phyloP scores from a whole-genome alignment of 139 green algal genomes.

The Tetratostichococcus sp. region DNA sequence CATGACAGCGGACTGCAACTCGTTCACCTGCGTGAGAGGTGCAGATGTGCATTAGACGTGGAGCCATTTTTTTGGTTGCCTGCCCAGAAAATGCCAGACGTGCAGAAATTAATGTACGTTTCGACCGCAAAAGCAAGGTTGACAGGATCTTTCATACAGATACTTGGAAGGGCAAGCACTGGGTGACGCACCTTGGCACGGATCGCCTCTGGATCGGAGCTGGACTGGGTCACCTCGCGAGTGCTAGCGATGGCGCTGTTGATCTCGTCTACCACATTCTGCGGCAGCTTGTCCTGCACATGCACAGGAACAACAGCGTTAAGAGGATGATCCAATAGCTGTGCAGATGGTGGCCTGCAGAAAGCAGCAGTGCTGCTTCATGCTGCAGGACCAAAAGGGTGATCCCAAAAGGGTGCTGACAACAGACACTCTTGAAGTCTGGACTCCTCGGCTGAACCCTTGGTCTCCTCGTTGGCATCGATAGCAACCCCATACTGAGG shows the following conservation, averaged over 20 bases:
- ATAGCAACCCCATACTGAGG: too few species aligned
- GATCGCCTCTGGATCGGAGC: slow-evolving; percentile 20
- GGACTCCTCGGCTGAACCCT: too few species aligned
- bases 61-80: not conserved
- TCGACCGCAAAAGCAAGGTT: not conserved
- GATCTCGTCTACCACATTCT: slow-evolving; percentile 86
- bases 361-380: too few species aligned
- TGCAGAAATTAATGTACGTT: too few species aligned
- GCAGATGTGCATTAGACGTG: slow-evolving; percentile 10
- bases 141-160: not conserved
- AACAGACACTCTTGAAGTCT: too few species aligned
- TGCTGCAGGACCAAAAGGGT: too few species aligned
- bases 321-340: too few species aligned
- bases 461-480: too few species aligned
- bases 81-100: too few species aligned
- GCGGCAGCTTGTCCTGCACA: slow-evolving; percentile 33
- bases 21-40: slow-evolving; percentile 44
- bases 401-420: too few species aligned
- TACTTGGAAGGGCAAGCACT: not conserved
- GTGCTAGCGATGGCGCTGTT: slow-evolving; percentile 72
- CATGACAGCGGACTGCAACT: slow-evolving; percentile 82
- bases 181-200: not conserved
- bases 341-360: too few species aligned
- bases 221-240: slow-evolving; percentile 47
- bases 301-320: not conserved